Evolutionary conservation across 495 filamentous ascomycete genomes (phyloP).

Genomic region (Xylaria castorea): DNA sequence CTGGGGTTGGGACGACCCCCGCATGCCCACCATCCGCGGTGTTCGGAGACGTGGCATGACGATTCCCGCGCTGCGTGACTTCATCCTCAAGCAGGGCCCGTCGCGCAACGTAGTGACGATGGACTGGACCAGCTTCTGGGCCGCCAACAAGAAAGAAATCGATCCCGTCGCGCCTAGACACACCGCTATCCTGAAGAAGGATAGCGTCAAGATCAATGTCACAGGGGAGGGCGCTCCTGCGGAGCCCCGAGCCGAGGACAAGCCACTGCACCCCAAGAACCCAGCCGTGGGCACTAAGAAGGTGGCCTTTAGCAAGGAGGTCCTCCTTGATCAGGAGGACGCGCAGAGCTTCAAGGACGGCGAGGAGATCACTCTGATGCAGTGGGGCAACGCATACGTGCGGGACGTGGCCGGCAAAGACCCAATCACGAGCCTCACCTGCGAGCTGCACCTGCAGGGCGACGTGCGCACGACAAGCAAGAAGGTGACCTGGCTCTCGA

Average conservation of each 20-base stretch:
- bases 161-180: slow-evolving; percentile 87
- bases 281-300: slow-evolving; percentile 82
- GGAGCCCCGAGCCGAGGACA: slow-evolving; percentile 71
- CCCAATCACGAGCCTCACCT: slow-evolving; percentile 69
- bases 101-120: slow-evolving; percentile 87
- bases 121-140: slow-evolving; percentile 93
- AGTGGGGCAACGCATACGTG: slow-evolving; percentile 92
- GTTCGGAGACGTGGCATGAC: slow-evolving; percentile 91
- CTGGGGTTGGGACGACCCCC: slow-evolving; percentile 92
- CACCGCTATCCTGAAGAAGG: slow-evolving; percentile 75
- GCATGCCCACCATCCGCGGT: slow-evolving; percentile 93
- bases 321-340: slow-evolving; percentile 87
- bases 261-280: slow-evolving; percentile 88
- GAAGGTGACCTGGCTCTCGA: slow-evolving; percentile 91
- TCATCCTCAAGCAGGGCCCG: slow-evolving; percentile 91
- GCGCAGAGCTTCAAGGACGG: slow-evolving; percentile 79
- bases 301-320: slow-evolving; percentile 71
- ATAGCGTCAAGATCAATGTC: slow-evolving; percentile 71
- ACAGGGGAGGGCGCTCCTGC: slow-evolving; percentile 67
- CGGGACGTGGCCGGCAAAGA: slow-evolving; percentile 60
- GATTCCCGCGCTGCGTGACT: slow-evolving; percentile 84
- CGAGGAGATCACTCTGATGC: slow-evolving; percentile 95
- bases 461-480: slow-evolving; percentile 94
- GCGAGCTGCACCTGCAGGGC: slow-evolving; percentile 84
- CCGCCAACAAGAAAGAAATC: slow-evolving; percentile 93